Evolutionary conservation across 2,329 filamentous ascomycete genomes (phyloP).

Genomic region (Chalara sp.): DNA sequence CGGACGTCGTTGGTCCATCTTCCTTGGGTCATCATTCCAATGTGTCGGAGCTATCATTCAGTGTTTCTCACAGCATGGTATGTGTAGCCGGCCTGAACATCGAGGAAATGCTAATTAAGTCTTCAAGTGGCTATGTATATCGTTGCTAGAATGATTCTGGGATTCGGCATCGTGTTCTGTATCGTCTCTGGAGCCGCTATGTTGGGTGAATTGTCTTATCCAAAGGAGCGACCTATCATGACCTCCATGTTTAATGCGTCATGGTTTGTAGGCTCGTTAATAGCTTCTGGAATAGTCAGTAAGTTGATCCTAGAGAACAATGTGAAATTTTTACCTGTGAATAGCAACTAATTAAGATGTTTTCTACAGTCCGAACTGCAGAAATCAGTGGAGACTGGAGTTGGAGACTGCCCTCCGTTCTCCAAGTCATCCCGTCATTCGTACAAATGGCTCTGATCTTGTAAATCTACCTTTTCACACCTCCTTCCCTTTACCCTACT

Average conservation of each 20-base stretch:
- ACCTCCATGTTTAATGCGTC: background rate
- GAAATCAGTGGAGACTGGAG: background rate
- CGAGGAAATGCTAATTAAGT: too few relatives aligned
- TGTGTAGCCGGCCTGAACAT: too few relatives aligned
- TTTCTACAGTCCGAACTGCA: background rate
- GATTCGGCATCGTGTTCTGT: constrained; percentile 4
- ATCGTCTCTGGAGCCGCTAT: background rate
- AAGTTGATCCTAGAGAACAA: too few relatives aligned
- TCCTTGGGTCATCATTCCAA: too few relatives aligned
- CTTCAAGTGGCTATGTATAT: background rate
- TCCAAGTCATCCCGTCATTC: background rate
- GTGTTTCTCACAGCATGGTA: too few relatives aligned
- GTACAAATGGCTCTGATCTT: constrained; percentile 9
- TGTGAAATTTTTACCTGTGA: too few relatives aligned
- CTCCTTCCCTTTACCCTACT: too few relatives aligned
- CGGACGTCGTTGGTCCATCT: too few relatives aligned
- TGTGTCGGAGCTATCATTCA: too few relatives aligned
- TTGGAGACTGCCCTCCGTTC: background rate
- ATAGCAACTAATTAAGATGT: background rate
- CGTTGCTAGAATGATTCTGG: background rate
- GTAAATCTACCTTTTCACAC: too few relatives aligned
- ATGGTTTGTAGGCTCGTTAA: background rate
- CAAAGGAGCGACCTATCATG: background rate
- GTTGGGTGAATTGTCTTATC: background rate
- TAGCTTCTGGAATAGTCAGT: too few relatives aligned